Evolutionary conservation across 208 protist species (phyloP).

Genomic region (Phytomonas francai): DNA sequence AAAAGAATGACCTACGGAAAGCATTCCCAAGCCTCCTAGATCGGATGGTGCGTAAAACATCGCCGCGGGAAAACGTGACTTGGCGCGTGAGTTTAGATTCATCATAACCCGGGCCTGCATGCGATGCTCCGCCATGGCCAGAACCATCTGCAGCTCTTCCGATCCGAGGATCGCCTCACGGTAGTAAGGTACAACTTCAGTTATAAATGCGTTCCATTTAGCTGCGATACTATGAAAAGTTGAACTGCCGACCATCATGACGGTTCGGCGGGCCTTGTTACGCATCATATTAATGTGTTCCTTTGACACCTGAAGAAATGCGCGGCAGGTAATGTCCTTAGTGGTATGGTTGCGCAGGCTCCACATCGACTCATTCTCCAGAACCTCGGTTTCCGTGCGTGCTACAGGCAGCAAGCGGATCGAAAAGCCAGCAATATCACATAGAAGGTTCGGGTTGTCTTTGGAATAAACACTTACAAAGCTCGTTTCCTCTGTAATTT

Average conservation of each 20-base stretch:
- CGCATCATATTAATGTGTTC: conserved; percentile 95
- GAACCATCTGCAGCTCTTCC: conserved; percentile 96
- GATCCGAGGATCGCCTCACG: conserved; percentile 98
- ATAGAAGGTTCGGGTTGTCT: conserved; percentile 99
- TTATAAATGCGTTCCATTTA: conserved; percentile 99
- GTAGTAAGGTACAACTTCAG: conserved; percentile 99
- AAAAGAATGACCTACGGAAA: conserved; percentile 99
- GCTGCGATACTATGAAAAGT: conserved; percentile 99
- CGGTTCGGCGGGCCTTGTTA: conserved; percentile 97
- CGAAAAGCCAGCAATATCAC: conserved; percentile 99
- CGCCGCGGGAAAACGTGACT: conserved; percentile 98
- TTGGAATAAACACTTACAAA: conserved; percentile 99
- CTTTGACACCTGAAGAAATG: conserved; percentile 97
- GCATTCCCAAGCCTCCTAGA: conserved; percentile 98
- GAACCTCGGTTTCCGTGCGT: conserved; percentile 87
- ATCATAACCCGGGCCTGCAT: conserved; percentile 99
- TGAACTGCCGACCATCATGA: conserved; percentile 99
- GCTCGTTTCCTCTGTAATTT: conserved; percentile 95
- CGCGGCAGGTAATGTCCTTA: conserved; percentile 98
- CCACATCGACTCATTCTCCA: conserved; percentile 98
- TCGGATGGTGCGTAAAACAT: conserved; percentile 99
- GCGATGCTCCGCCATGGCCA: conserved; percentile 99
- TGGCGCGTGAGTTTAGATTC: conserved; percentile 99
- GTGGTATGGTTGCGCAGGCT: conserved; percentile 98
- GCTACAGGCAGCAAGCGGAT: conserved; percentile 90